Conservation (phyloP, 2,329 filamentous ascomycete species). For the Claviceps quebecensis region DNA sequence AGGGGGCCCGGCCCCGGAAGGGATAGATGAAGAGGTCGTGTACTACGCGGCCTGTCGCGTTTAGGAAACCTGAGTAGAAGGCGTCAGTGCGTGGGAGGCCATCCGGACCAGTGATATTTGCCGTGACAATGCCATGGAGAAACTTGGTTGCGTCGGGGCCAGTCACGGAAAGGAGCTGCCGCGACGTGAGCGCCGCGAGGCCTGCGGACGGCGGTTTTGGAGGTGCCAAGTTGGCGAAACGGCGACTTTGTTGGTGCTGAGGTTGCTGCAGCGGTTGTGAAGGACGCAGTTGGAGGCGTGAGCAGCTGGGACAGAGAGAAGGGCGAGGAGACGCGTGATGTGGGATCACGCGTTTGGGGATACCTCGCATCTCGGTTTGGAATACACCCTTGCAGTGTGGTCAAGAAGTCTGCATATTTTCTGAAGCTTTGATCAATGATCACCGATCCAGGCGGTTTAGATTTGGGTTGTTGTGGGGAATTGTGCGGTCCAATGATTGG, state of each 20-base stretch:
- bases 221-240: conserved; percentile 18
- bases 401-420: not conserved
- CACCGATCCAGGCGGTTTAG: not conserved
- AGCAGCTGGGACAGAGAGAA: conserved; percentile 1
- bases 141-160: conserved; percentile 72
- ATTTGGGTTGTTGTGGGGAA: not conserved
- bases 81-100: conserved; percentile 29
- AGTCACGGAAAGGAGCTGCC: conserved; percentile 64
- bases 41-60: conserved; percentile 68
- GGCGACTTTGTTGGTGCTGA: conserved; percentile 14
- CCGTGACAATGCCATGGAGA: conserved; percentile 76
- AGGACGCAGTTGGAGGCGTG: conserved; percentile 9
- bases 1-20: conserved; percentile 18
- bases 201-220: conserved; percentile 31
- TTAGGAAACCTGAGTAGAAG: conserved; percentile 76
- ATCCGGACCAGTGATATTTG: conserved; percentile 28
- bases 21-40: conserved; percentile 88
- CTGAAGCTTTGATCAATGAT: not conserved
- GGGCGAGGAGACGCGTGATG: conserved; percentile 16
- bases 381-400: not conserved
- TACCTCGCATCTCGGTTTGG: conserved; percentile 1
- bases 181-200: conserved; percentile 49
- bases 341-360: conserved; percentile 8
- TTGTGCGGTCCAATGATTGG: no score
- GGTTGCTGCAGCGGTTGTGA: not conserved